Conservation (phyloP, 257 asterid genomes). For the Nicotiana otophora region DNA sequence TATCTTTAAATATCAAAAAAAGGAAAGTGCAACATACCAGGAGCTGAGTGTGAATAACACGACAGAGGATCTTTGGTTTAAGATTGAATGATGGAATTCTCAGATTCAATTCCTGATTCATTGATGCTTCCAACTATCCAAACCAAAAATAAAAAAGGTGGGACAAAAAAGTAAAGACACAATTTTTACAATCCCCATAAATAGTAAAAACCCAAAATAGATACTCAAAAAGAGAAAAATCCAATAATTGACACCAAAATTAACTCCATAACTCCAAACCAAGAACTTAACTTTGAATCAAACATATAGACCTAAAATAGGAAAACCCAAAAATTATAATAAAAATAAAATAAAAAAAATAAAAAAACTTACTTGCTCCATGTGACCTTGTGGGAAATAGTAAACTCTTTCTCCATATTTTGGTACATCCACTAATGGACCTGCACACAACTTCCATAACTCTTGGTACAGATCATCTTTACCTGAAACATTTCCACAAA, state of each 20-base stretch:
- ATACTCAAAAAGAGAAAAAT: background rate
- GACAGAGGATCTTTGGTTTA: slow-evolving; percentile 79
- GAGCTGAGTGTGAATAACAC: slow-evolving; percentile 52
- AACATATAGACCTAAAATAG: background rate
- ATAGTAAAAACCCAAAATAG: background rate
- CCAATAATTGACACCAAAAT: slow-evolving; percentile 9
- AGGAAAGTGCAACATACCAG: slow-evolving; percentile 45
- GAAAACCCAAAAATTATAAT: background rate
- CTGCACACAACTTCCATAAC: slow-evolving; percentile 95
- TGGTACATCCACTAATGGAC: slow-evolving; percentile 91
- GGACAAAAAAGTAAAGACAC: slow-evolving; percentile 10
- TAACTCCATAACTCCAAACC: slow-evolving; percentile 7
- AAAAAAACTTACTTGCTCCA: slow-evolving; percentile 75
- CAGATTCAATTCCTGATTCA: slow-evolving; percentile 76
- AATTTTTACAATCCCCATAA: slow-evolving; percentile 17
- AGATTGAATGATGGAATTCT: slow-evolving; percentile 70
- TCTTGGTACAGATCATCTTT: slow-evolving; percentile 56
- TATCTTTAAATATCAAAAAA: background rate
- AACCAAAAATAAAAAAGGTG: slow-evolving; percentile 18
- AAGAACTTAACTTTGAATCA: slow-evolving; percentile 24
- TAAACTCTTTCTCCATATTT: slow-evolving; percentile 63
- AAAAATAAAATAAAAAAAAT: background rate
- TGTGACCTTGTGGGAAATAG: slow-evolving; percentile 98
- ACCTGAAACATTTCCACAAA: slow-evolving; percentile 18
- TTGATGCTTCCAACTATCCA: slow-evolving; percentile 87